A percentile compares a stretch with the other conserved stretches of the same genome.
Conservation (phyloP, 805 yeast genomes). For the Zygoascus flipseniorum region DNA sequence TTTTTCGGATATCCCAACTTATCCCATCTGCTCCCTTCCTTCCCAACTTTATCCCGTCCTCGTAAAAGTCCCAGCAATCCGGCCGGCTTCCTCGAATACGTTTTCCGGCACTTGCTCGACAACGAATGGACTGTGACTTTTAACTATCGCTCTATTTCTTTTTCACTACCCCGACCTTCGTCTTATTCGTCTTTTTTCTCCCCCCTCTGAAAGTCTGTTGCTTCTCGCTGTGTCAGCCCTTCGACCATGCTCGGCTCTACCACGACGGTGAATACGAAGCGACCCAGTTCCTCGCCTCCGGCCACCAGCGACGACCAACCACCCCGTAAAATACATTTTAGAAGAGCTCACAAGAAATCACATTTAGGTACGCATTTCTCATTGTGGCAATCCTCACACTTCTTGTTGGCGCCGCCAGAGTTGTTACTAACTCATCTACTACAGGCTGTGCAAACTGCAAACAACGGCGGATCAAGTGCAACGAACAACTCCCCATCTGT, state of each 20-base stretch:
- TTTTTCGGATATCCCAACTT: background rate
- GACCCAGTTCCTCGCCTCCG: background rate
- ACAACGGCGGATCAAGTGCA: constrained; percentile 54
- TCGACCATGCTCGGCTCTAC: background rate
- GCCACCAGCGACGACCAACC: background rate
- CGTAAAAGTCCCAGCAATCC: too few relatives aligned
- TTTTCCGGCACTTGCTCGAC: too few relatives aligned
- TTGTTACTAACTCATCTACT: background rate
- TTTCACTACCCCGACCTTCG: too few relatives aligned
- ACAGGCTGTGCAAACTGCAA: constrained; percentile 65
- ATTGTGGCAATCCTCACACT: too few relatives aligned
- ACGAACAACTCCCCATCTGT: constrained; percentile 54
- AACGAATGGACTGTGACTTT: too few relatives aligned
- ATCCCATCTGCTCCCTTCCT: background rate
- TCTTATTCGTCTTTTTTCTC: too few relatives aligned
- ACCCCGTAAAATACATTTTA: constrained; percentile 29
- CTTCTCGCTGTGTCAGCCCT: too few relatives aligned
- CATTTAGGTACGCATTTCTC: constrained; percentile 30
- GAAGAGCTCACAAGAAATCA: constrained; percentile 59
- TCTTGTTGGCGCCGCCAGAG: too few relatives aligned
- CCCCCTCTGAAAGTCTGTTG: too few relatives aligned
- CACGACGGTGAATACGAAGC: background rate
- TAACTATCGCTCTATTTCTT: too few relatives aligned
- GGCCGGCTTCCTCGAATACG: too few relatives aligned
- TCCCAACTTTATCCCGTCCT: background rate